phyloP scores from a whole-genome alignment of 352 stramenopile genomes.

The Peronospora destructor region DNA sequence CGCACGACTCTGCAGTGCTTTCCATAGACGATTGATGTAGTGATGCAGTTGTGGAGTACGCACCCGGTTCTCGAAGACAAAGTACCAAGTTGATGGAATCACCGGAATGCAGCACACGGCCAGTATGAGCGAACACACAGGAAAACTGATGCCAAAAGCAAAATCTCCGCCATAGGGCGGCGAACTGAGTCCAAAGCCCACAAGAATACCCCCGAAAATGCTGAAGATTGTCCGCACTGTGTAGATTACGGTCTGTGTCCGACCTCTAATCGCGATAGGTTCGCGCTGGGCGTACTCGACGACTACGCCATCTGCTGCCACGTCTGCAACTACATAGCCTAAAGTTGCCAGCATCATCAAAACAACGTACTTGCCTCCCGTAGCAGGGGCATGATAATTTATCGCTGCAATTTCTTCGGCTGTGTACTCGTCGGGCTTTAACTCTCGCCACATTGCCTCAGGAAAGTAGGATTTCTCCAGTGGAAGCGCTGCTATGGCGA shows the following conservation, averaged over 20 bases:
- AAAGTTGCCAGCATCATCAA: conserved; percentile 48
- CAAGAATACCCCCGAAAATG: conserved; percentile 28
- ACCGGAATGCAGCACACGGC: conserved; percentile 25
- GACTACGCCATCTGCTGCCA: conserved; percentile 37
- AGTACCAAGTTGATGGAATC: conserved; percentile 32
- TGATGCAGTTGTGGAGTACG: conserved; percentile 8
- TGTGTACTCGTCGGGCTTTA: conserved; percentile 27
- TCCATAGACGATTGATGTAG: conserved; percentile 29
- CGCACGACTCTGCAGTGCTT: conserved; percentile 25
- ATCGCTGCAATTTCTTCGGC: conserved; percentile 18
- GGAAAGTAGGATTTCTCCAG: conserved; percentile 49
- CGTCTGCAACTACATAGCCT: conserved; percentile 48
- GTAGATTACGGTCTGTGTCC: conserved; percentile 39
- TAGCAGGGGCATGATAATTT: conserved; percentile 29
- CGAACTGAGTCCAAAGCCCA: conserved; percentile 34
- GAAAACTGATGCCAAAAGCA: conserved; percentile 30
- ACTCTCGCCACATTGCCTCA: conserved; percentile 16
- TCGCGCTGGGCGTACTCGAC: conserved; percentile 44
- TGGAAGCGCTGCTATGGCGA: conserved; percentile 34
- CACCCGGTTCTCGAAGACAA: conserved; percentile 26
- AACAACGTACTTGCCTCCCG: conserved; percentile 42
- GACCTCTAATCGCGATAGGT: conserved; percentile 27
- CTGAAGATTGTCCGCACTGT: conserved; percentile 29
- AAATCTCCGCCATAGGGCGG: conserved; percentile 32
- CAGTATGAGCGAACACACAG: conserved; percentile 21